Conservation (phyloP, 2,329 filamentous ascomycete species). For the Fragosphaeria purpurea region DNA sequence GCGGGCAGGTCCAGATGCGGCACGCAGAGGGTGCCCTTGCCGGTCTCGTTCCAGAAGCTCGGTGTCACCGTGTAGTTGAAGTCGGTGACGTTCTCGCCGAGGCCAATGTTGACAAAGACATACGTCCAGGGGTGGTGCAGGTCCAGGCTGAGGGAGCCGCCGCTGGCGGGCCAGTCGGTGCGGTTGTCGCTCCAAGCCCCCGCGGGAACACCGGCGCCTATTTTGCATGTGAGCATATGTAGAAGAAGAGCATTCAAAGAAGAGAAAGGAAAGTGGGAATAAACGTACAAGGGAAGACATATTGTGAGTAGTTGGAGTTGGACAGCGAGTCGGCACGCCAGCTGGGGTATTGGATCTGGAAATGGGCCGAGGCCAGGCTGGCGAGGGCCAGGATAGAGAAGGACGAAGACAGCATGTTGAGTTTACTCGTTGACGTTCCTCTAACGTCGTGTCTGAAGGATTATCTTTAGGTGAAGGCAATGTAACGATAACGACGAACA, state of each 20-base stretch:
- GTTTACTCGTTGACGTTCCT: too few relatives aligned
- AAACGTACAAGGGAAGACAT: slow-evolving; percentile 38
- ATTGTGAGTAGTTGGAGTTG: slow-evolving; percentile 36
- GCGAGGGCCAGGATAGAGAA: slow-evolving; percentile 24
- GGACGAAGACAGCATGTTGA: slow-evolving; percentile 20
- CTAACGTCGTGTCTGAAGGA: too few relatives aligned
- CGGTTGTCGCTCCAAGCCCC: slow-evolving; percentile 29
- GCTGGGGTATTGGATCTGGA: slow-evolving; percentile 34
- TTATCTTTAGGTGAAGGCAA: too few relatives aligned
- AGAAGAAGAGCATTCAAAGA: background rate
- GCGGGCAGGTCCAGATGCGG: slow-evolving; percentile 45
- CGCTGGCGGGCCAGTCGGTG: slow-evolving; percentile 44
- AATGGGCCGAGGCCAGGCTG: slow-evolving; percentile 36
- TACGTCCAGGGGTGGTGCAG: slow-evolving; percentile 44
- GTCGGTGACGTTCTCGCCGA: slow-evolving; percentile 40
- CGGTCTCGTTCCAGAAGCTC: slow-evolving; percentile 47
- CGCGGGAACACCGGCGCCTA: slow-evolving; percentile 38
- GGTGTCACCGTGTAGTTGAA: slow-evolving; percentile 62
- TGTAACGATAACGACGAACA: too few relatives aligned
- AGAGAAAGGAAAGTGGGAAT: background rate
- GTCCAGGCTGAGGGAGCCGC: slow-evolving; percentile 36
- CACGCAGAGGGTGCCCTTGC: slow-evolving; percentile 55
- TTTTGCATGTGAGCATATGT: background rate
- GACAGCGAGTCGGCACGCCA: slow-evolving; percentile 40
- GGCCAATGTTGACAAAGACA: slow-evolving; percentile 42